These are phyloP conservation scores for Flaveria ramosissima DNA, from an alignment of 129 eudicot species.

Conservation along the genomic window DNA sequence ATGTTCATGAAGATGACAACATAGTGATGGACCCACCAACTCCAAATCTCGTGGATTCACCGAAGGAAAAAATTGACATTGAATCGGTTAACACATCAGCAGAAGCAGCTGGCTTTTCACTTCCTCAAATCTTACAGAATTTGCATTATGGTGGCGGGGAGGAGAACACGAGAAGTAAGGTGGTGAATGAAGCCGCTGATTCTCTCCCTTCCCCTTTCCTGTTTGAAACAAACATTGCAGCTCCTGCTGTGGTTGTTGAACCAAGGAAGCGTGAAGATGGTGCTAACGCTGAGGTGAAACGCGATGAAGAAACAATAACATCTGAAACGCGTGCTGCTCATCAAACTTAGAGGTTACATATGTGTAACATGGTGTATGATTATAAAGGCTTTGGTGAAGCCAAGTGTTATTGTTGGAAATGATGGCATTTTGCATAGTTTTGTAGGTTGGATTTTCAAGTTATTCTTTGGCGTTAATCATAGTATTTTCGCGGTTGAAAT, in stretches of 20 bases:
- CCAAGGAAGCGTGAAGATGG: constrained; percentile 37
- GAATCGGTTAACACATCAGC: constrained; percentile 49
- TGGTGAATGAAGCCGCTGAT: constrained; percentile 36
- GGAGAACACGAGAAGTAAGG: constrained; percentile 43
- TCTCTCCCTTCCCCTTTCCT: constrained; percentile 38
- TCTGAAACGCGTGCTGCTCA: constrained; percentile 20
- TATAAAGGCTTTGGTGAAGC: background rate
- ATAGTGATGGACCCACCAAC: constrained; percentile 35
- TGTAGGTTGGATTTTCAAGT: constrained; percentile 30
- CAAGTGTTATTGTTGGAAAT: constrained; percentile 4
- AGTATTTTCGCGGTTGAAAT: constrained; percentile 14
- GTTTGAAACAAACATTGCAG: constrained; percentile 25
- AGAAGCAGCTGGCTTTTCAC: constrained; percentile 51
- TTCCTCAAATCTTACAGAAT: constrained; percentile 73
- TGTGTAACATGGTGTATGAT: constrained; percentile 5
- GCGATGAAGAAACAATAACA: constrained; percentile 33
- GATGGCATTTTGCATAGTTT: constrained; percentile 9
- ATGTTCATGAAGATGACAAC: constrained; percentile 55
- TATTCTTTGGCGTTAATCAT: constrained; percentile 11
- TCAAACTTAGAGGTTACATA: constrained; percentile 36
- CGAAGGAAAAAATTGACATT: constrained; percentile 71
- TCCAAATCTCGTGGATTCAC: constrained; percentile 35
- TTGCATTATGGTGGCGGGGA: constrained; percentile 52
- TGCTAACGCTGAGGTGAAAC: constrained; percentile 34
- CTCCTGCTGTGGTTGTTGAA: constrained; percentile 29